A percentile compares a stretch with the other conserved stretches of the same genome.
phyloP scores from a whole-genome alignment of 2,329 filamentous ascomycete species.

The Emmonsiellopsis sp. region DNA sequence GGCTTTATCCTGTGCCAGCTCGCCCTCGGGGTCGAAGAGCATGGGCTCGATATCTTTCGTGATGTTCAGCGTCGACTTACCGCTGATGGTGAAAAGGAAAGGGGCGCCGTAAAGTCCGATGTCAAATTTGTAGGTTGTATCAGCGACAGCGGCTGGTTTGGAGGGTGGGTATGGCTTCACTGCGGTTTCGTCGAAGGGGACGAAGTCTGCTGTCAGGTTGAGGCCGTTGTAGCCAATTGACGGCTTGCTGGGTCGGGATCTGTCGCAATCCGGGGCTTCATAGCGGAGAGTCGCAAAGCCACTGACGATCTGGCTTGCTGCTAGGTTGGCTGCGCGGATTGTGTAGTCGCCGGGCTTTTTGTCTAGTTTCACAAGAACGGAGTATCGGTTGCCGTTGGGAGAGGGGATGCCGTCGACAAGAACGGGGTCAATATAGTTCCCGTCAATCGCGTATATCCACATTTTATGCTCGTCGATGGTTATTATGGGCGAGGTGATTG shows the following conservation, averaged over 20 bases:
- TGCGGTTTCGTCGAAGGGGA: slow-evolving; percentile 33
- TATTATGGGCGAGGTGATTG: slow-evolving; percentile 22
- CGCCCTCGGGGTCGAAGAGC: slow-evolving; percentile 21
- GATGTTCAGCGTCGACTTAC: slow-evolving; percentile 2
- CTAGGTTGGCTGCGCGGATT: slow-evolving; percentile 40
- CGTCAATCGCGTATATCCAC: slow-evolving; percentile 37
- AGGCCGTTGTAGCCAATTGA: slow-evolving; percentile 43
- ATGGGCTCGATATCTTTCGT: slow-evolving; percentile 18
- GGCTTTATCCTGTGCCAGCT: slow-evolving; percentile 16
- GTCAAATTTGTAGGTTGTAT: slow-evolving; percentile 35
- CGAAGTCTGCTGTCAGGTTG: slow-evolving; percentile 31
- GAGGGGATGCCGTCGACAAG: slow-evolving; percentile 24
- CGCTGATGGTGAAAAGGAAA: slow-evolving; percentile 12
- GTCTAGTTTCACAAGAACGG: slow-evolving; percentile 34
- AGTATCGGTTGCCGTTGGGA: slow-evolving; percentile 31
- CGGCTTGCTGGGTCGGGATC: slow-evolving; percentile 19
- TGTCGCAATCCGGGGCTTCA: slow-evolving; percentile 15
- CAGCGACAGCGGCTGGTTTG: slow-evolving; percentile 30
- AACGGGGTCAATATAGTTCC: slow-evolving; percentile 32
- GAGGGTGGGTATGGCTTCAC: slow-evolving; percentile 40
- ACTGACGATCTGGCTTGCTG: slow-evolving; percentile 43
- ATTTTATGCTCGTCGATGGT: slow-evolving; percentile 37
- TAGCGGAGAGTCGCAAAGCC: slow-evolving; percentile 42
- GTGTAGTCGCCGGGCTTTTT: slow-evolving; percentile 29
- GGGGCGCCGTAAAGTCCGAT: background rate